Evolutionary conservation across 768 basidiomycete genomes (phyloP), one percentile per base, ranked within the genome.

Genomic region (Phanerochaete sordida): DNA sequence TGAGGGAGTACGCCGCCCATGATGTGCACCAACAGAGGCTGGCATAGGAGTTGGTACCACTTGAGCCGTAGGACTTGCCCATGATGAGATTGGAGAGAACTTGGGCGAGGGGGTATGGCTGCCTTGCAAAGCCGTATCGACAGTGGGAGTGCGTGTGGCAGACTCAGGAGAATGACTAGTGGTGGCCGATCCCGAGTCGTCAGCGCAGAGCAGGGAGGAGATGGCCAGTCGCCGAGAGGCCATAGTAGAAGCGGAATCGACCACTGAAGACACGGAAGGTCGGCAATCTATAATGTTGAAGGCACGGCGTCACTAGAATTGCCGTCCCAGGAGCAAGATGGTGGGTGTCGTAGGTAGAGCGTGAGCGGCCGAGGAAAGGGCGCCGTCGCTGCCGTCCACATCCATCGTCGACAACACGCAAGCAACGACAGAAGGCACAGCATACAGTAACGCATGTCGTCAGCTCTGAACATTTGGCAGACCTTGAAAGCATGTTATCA

Each of bases 151-250:
- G 23, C 46, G 21, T 26, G 21, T 43, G 19, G 47, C 13, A 26
- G 23, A 23, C 21, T 44, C 54, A 46, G 46, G 27, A 47, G 54
- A 30, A 24, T 54, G 53, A 33, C 48, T 23, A 49, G 43, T 24
- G 26, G 62, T 35, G 37, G 59, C 27, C 2, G 60, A 59, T n/a
- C 59, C 50, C 28, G 57, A 47, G 62, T 78, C 73, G 68, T 84
- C 82, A 66, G 80, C 75, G 68, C 87, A 90, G 30, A 91, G 81
- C 39, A 91, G 82, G 8, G 87, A 88, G 15, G 88, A 86, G 24
- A 92, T 91, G 67, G 86, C 85, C 68, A 91, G 85, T 53, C 89
- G 80, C 56, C 88, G 79, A 27, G 86, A 84, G 49, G 80, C 78
- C 86, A 87, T 88, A 68, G 72, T 66, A n/a, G n/a, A n/a, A 70